Conservation (phyloP, 2,329 filamentous ascomycete genomes). For the Aspergillus tanneri region DNA sequence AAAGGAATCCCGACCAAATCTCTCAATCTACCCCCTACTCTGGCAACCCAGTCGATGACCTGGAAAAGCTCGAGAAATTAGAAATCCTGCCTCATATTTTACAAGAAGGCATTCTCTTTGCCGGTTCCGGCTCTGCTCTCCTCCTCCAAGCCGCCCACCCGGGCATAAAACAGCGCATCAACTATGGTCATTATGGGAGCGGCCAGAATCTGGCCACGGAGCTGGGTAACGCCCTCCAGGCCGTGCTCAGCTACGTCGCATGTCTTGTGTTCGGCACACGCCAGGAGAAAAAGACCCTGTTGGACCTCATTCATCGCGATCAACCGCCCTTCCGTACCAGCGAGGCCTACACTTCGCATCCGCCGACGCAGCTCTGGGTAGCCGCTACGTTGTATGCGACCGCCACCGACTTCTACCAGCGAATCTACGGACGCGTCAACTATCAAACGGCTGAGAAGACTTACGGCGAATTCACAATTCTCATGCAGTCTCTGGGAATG, state of each 20-base stretch:
- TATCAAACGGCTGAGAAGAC: slow-evolving; percentile 32
- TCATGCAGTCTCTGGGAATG: slow-evolving; percentile 29
- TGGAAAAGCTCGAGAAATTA: slow-evolving; percentile 35
- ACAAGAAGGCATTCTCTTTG: slow-evolving; percentile 37
- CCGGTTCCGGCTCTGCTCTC: slow-evolving; percentile 35
- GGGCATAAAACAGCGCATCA: slow-evolving; percentile 11
- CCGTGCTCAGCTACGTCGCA: slow-evolving; percentile 36
- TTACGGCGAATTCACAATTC: slow-evolving; percentile 32
- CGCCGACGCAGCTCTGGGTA: slow-evolving; percentile 33
- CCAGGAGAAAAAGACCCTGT: slow-evolving; percentile 30
- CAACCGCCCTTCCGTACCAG: slow-evolving; percentile 23
- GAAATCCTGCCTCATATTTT: slow-evolving; percentile 38
- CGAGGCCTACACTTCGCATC: slow-evolving; percentile 23
- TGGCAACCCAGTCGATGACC: slow-evolving; percentile 25
- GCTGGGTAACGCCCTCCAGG: slow-evolving; percentile 31
- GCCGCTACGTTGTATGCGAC: slow-evolving; percentile 38
- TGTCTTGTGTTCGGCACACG: slow-evolving; percentile 34
- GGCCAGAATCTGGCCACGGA: slow-evolving; percentile 28
- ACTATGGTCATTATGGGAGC: slow-evolving; percentile 12
- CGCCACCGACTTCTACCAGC: slow-evolving; percentile 39
- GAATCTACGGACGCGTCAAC: slow-evolving; percentile 35
- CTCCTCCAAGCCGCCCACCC: slow-evolving; percentile 37
- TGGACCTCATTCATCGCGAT: slow-evolving; percentile 25
- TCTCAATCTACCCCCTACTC: slow-evolving; percentile 14
- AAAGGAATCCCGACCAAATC: slow-evolving; percentile 12